Evolutionary conservation across 768 basidiomycete species (phyloP).

Genomic region (Neoboletus brunneissimus): DNA sequence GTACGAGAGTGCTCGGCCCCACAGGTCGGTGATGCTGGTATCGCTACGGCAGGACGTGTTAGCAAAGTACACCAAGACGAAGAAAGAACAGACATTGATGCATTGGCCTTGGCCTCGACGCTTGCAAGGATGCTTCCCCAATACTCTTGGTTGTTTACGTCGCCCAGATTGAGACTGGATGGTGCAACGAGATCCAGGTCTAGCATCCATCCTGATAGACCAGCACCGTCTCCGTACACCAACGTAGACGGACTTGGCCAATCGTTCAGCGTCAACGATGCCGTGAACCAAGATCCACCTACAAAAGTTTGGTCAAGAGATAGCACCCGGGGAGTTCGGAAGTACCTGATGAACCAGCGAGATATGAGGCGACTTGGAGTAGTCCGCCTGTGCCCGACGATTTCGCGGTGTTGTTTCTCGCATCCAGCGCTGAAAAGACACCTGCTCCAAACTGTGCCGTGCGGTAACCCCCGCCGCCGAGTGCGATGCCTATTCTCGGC

Average conservation of each 20-base stretch:
- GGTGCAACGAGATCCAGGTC: conserved; percentile 56
- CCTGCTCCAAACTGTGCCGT: conserved; percentile 67
- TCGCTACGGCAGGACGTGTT: conserved; percentile 37
- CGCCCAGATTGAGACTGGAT: conserved; percentile 45
- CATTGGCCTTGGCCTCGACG: conserved; percentile 52
- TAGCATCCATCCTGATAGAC: conserved; percentile 53
- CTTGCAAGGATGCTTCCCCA: conserved; percentile 54
- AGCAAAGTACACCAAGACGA: neutral
- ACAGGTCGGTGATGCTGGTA: conserved; percentile 64
- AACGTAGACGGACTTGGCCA: conserved; percentile 57
- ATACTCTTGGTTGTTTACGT: conserved; percentile 47
- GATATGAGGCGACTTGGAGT: conserved; percentile 67
- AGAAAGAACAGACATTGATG: conserved; percentile 45
- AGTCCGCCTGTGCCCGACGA: conserved; percentile 62
- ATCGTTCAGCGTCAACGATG: conserved; percentile 62
- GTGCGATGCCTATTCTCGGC: conserved; percentile 58
- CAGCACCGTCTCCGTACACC: conserved; percentile 52
- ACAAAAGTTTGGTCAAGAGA: neutral
- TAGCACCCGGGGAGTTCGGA: neutral
- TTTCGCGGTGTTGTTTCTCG: conserved; percentile 56
- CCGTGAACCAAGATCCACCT: conserved; percentile 70
- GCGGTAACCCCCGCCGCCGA: conserved; percentile 70
- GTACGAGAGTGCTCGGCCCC: conserved; percentile 62
- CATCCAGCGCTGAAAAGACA: conserved; percentile 56
- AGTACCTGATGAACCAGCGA: conserved; percentile 63